Base-by-base conservation (phyloP, 1,284 basidiomycete genomes). In the Cutaneotrichosporon sp. region DNA sequence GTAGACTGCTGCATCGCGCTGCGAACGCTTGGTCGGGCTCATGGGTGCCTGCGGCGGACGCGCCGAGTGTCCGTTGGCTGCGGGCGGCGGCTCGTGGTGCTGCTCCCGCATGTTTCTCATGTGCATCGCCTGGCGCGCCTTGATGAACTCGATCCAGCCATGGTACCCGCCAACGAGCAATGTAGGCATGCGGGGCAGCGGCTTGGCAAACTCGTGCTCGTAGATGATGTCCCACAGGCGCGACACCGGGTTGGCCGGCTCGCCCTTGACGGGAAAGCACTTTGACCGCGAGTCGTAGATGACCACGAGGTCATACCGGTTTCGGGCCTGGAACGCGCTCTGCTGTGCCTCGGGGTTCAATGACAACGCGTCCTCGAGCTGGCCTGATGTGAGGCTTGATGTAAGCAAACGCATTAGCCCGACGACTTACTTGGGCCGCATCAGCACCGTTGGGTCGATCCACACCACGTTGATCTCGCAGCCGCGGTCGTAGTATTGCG, bases 281-380 rank as follows among this genome's bases (percentile, higher is more conserved):
- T 79, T 79, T 2, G 90, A 91, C 5, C 79, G 75, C 41, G 82
- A 74, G 71, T 98, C 93, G 71, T 91, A 92, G 2, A 97, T 77
- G 10, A 88, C 88, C n/a, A 97, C 83, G 14, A 96, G 75, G 62
- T 97, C 92, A 71, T 88, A 96, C 63, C 85, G 85, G 67, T 90
- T 82, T 23, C 94, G 85, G 53, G 87, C 85, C 22, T 78, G 73
- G 72, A 97, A 97, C 17, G 87, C 77, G 1, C 78, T 77, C 38
- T 79, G 80, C 74, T 97, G 91, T 36, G 80, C 70, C 21, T 80
- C 77, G 0, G 91, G 87, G 1, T 83, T 84, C 18, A 90, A 76
- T 1, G 83, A 76, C 49, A 96, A 80, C 0, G 88, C 81, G 55
- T 87, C 81, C 72, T 96, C 90, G 17, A 97, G 81, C 17, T 79